Evolutionary conservation across 2,329 filamentous ascomycete genomes (phyloP).

Genomic region (Fusarium coicis): DNA sequence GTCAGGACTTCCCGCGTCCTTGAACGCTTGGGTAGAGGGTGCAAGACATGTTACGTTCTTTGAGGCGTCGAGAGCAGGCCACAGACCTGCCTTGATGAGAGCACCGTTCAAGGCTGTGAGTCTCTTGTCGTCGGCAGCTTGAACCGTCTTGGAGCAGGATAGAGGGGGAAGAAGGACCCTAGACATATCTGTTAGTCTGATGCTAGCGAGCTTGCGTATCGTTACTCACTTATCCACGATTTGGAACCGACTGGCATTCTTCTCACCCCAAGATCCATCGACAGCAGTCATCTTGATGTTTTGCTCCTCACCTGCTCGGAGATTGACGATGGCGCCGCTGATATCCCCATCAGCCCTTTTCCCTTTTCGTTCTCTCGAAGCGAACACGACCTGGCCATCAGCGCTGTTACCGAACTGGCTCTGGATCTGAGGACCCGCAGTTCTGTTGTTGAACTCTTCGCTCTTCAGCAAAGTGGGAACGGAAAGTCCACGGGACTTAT

Average conservation of each 20-base stretch:
- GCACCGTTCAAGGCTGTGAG: constrained; percentile 24
- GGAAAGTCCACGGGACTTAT: not conserved
- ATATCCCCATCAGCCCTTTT: constrained; percentile 4
- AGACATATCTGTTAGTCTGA: fast-evolving
- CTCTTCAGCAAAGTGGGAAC: constrained; percentile 27
- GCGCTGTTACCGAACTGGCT: constrained; percentile 20
- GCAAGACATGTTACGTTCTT: constrained; percentile 39
- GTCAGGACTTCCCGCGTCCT: constrained; percentile 28
- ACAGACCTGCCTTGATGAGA: constrained; percentile 24
- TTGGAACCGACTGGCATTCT: constrained; percentile 32
- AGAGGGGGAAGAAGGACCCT: constrained; percentile 31
- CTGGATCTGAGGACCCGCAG: constrained; percentile 13
- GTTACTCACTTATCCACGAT: constrained; percentile 28
- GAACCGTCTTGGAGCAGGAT: constrained; percentile 28
- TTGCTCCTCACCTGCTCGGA: constrained; percentile 32
- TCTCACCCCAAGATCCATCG: constrained; percentile 34
- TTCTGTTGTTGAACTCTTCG: constrained; percentile 34
- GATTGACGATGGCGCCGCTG: constrained; percentile 2
- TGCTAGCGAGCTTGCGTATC: fast-evolving
- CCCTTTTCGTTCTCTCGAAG: not conserved
- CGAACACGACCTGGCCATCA: constrained; percentile 34
- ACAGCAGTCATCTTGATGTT: constrained; percentile 36
- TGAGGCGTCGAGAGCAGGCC: constrained; percentile 24
- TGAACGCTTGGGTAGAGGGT: constrained; percentile 30
- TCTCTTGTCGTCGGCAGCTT: constrained; percentile 5